phyloP scores from a whole-genome alignment of 2,329 filamentous ascomycete genomes.

The Hyphodiscus sp. region DNA sequence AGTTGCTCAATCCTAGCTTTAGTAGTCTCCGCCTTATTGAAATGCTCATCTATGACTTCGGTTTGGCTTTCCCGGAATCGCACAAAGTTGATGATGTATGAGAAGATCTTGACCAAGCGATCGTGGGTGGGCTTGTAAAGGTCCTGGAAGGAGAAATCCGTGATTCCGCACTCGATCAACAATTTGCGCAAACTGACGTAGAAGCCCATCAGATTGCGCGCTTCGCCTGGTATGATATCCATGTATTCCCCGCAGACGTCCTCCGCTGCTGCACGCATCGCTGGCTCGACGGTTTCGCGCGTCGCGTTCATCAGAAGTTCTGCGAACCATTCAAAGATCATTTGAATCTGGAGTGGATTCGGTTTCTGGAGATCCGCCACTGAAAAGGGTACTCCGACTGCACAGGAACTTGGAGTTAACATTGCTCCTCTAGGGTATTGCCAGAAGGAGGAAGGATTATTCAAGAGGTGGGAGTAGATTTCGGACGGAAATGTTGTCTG shows the following conservation, averaged over 20 bases:
- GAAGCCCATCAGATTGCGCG: constrained; percentile 92
- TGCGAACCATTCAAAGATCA: constrained; percentile 97
- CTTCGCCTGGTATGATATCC: constrained; percentile 80
- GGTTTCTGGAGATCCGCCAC: constrained; percentile 87
- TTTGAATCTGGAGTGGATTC: constrained; percentile 89
- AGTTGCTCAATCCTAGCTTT: constrained; percentile 84
- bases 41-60: constrained; percentile 82
- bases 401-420: no score
- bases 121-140: constrained; percentile 86
- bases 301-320: constrained; percentile 91
- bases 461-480: no score
- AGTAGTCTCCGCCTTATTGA: constrained; percentile 81
- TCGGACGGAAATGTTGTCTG: no score
- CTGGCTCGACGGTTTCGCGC: constrained; percentile 86
- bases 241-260: constrained; percentile 78
- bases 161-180: constrained; percentile 81
- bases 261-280: constrained; percentile 87
- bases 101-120: constrained; percentile 89
- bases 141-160: constrained; percentile 90
- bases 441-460: no score
- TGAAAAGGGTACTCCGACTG: constrained; percentile 76
- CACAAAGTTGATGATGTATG: constrained; percentile 98
- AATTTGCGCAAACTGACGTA: constrained; percentile 77
- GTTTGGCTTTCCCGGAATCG: constrained; percentile 94
- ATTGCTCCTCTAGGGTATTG: no score